Evolutionary conservation across 2,329 filamentous ascomycete species (phyloP).

Genomic region (Fusarium sambucinum): DNA sequence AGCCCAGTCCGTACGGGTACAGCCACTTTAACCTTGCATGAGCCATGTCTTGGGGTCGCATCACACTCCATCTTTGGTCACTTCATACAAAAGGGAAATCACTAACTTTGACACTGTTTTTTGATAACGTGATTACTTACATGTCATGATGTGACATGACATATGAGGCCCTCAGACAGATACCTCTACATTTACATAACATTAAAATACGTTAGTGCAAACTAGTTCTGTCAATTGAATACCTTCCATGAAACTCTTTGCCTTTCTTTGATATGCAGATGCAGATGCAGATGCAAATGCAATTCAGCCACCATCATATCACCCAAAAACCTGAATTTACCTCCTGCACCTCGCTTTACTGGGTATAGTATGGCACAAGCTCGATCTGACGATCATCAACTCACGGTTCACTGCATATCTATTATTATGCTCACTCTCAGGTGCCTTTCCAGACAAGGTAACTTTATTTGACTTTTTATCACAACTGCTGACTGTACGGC

Average conservation of each 20-base stretch:
- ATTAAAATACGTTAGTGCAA: too few relatives aligned
- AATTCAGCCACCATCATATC: slow-evolving; percentile 24
- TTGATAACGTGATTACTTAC: neutral
- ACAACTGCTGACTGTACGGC: neutral
- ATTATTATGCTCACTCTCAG: neutral
- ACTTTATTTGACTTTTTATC: neutral
- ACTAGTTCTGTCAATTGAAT: neutral
- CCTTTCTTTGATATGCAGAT: slow-evolving; percentile 28
- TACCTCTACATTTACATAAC: neutral
- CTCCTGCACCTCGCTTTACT: neutral
- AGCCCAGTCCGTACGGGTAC: slow-evolving; percentile 31
- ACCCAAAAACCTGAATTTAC: neutral
- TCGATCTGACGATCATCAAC: neutral
- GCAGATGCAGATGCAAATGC: neutral
- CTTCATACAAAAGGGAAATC: neutral
- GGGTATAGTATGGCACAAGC: neutral
- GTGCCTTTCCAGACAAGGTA: neutral
- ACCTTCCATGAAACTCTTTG: slow-evolving; percentile 7
- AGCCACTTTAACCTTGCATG: slow-evolving; percentile 28
- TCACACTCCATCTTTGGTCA: slow-evolving; percentile 11
- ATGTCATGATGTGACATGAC: neutral
- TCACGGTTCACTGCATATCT: slow-evolving; percentile 16
- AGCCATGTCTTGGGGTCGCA: slow-evolving; percentile 8
- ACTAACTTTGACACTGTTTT: slow-evolving; percentile 3
- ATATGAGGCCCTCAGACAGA: neutral